Evolutionary conservation across 2,329 filamentous ascomycete genomes (phyloP), one percentile per base, ranked within the genome.

Genomic region (Byssoonygena ceratinophila): DNA sequence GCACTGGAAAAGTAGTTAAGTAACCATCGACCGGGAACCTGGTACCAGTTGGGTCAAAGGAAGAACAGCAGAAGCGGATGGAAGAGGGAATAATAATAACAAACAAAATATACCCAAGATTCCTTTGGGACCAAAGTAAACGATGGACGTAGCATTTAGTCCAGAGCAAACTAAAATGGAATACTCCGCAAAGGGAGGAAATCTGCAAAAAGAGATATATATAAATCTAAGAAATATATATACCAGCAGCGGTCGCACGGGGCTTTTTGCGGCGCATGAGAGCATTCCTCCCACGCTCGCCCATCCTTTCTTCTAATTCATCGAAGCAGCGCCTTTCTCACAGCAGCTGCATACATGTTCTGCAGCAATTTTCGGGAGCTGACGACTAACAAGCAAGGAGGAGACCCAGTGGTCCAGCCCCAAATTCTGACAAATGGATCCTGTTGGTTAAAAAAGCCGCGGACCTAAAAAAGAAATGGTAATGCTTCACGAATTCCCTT

Each of bases 371-470:
- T 16, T 48, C n/a, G 25, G 12, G 25, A 44, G 18, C 48, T 12
- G 40, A 51, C 20, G 16, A 36, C 8, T 16, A 34, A 43, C 36
- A 43, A 44, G 27, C 18, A 25, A 43, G 20, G 29, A 22, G 31
- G 34, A 39, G 40, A 52, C 31, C 31, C 32, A 29, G 31, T 16
- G 49, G 50, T 44, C 48, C 48, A 44, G 48, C 48, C 48, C 20
- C 40, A 39, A 40, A 25, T 6, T 46, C 31, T 52, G 50, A 52
- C 50, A 46, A 52, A 52, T 52, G 41, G 31, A 37, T 52, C 50
- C 36, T 46, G 50, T 52, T 52, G 50, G 50, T 23, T 40, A 39
- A 52, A 46, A 52, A 52, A 52, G 50, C 50, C 50, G 50, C 50
- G 41, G 41, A 16, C 34, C 50, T 37, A 45, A 52, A 46, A 46